These are phyloP conservation scores for Thalia dealbata DNA, from an alignment of 176 grass and related monocot species.

Conservation along the genomic window DNA sequence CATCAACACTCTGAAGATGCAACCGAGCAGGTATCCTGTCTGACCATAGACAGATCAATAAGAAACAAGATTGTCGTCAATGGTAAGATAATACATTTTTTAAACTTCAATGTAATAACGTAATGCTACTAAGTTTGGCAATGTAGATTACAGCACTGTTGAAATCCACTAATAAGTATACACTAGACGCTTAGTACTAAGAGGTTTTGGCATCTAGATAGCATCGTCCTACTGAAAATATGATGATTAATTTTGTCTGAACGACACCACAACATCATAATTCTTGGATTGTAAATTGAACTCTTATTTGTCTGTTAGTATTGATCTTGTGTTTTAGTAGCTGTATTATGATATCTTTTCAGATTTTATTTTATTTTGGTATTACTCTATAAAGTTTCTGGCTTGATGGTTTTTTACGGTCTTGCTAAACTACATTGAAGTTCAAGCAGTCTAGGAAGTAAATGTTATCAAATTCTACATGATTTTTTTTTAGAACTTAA, in stretches of 20 bases:
- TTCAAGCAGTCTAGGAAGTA: no score
- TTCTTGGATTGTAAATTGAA: no score
- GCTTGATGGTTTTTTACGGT: background rate
- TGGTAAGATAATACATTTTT: background rate
- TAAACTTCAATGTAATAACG: background rate
- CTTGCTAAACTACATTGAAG: background rate
- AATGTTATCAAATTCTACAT: no score
- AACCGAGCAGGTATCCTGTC: slow-evolving; percentile 87
- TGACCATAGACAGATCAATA: slow-evolving; percentile 41
- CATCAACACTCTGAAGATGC: slow-evolving; percentile 52
- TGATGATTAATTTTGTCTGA: background rate
- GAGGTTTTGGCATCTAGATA: background rate
- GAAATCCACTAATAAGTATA: no score
- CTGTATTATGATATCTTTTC: background rate
- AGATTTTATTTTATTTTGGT: background rate
- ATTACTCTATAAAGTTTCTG: background rate
- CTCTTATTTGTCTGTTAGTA: background rate
- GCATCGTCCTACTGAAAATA: background rate
- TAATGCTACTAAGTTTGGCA: background rate
- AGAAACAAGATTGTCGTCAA: slow-evolving; percentile 17
- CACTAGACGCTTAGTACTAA: background rate
- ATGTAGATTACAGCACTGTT: no score
- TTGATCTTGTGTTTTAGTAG: background rate
- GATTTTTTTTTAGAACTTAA: no score
- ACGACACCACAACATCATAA: background rate